A percentile compares a stretch with the other conserved stretches of the same genome.
phyloP scores from a whole-genome alignment of 2,329 filamentous ascomycete genomes.

The Aspergillus japonicus region DNA sequence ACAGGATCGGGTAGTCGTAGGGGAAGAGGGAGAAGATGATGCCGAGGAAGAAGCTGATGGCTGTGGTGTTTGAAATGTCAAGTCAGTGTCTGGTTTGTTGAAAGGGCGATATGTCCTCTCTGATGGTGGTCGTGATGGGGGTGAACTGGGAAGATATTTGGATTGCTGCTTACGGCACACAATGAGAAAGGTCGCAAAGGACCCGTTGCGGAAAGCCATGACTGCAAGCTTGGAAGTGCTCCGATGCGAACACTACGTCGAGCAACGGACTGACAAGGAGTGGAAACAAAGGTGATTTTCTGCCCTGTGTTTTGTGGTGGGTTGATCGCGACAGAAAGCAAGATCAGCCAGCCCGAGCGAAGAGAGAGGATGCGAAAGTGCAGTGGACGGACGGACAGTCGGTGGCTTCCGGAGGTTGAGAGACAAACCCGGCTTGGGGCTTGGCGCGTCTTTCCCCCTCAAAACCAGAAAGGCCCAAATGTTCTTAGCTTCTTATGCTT shows the following conservation, averaged over 20 bases:
- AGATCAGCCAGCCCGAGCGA: not conserved
- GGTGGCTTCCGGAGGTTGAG: not conserved
- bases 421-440: not conserved
- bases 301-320: too few species aligned
- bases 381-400: not conserved
- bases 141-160: not conserved
- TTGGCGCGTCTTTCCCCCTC: not conserved
- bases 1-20: conserved; percentile 64
- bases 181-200: conserved; percentile 96
- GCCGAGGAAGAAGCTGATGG: conserved; percentile 95
- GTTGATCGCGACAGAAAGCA: not conserved
- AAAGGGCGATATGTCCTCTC: too few species aligned
- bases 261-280: not conserved
- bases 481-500: not conserved
- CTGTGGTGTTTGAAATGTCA: conserved; percentile 44
- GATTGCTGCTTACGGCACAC: conserved; percentile 70
- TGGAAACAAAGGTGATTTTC: not conserved
- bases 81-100: conserved; percentile 13
- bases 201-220: conserved; percentile 49
- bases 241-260: not conserved
- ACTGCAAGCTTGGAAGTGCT: conserved; percentile 4
- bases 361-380: too few species aligned
- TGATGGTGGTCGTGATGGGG: conserved; percentile 23
- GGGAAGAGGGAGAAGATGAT: conserved; percentile 96
- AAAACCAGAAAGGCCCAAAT: too few species aligned